These are phyloP conservation scores for Oryza longistaminata DNA, from an alignment of 176 grass and related monocot genomes.

Conservation along the genomic window DNA sequence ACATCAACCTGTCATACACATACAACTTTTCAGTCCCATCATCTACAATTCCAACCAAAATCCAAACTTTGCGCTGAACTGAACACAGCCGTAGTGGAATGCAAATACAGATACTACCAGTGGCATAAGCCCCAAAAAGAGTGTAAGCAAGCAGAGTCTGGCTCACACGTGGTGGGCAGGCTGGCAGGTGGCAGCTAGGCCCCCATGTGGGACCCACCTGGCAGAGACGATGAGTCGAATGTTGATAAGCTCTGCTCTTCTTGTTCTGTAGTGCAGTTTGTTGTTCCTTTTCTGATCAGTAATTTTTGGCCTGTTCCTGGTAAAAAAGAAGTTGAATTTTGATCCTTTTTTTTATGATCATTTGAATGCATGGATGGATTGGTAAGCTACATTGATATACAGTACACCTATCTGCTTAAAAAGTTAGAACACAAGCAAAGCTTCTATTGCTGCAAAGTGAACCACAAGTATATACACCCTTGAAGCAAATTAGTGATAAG, in stretches of 20 bases:
- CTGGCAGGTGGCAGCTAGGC: not conserved
- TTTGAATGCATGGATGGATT: no score
- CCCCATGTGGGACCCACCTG: not conserved
- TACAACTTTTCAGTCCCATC: no score
- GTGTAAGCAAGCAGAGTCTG: not conserved
- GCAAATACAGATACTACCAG: not conserved
- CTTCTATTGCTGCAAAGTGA: not conserved
- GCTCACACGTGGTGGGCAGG: conserved; percentile 13
- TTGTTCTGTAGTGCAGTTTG: not conserved
- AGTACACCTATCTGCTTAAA: not conserved
- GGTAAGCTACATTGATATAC: no score
- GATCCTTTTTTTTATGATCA: no score
- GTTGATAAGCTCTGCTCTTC: not conserved
- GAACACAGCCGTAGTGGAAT: not conserved
- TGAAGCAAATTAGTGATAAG: not conserved
- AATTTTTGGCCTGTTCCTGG: not conserved
- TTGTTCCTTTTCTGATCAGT: no score
- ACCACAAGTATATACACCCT: not conserved
- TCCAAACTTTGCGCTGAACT: no score
- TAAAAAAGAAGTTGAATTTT: no score
- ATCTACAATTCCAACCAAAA: no score
- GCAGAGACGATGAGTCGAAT: not conserved
- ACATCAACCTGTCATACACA: no score
- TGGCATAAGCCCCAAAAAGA: not conserved
- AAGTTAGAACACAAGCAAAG: no score